These are phyloP conservation scores for Hyaloscypha hepaticicola DNA, from an alignment of 495 filamentous ascomycete species.

Conservation along the genomic window DNA sequence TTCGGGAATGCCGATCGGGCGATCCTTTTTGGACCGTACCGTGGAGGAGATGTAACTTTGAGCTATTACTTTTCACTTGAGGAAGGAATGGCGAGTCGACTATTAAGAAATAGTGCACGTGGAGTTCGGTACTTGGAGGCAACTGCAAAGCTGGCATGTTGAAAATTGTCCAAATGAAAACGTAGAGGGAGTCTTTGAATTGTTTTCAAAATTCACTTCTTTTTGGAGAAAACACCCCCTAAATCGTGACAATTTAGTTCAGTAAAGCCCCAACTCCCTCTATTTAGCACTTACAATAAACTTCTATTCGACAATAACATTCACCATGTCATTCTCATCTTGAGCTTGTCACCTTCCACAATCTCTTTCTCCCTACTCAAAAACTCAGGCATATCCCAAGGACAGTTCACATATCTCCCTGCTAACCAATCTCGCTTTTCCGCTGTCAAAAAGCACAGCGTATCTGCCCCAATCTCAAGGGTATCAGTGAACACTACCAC, in stretches of 20 bases:
- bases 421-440: conserved; percentile 50
- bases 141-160: no score
- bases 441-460: conserved; percentile 47
- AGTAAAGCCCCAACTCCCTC: no score
- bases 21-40: background rate
- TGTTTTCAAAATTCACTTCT: no score
- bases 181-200: no score
- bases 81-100: background rate
- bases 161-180: no score
- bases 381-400: conserved; percentile 51
- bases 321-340: conserved; percentile 38
- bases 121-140: no score
- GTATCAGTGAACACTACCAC: conserved; percentile 41
- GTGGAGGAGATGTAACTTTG: background rate
- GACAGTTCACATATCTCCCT: conserved; percentile 48
- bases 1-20: conserved; percentile 3
- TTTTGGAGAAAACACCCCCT: no score
- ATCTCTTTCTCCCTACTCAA: conserved; percentile 45
- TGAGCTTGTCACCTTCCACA: conserved; percentile 46
- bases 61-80: background rate
- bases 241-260: no score
- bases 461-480: conserved; percentile 45
- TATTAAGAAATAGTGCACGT: no score
- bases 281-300: no score
- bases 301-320: no score